Evolutionary conservation across 345 rosid genomes (phyloP).

Genomic region (thale cress (Arabidopsis thaliana)): DNA sequence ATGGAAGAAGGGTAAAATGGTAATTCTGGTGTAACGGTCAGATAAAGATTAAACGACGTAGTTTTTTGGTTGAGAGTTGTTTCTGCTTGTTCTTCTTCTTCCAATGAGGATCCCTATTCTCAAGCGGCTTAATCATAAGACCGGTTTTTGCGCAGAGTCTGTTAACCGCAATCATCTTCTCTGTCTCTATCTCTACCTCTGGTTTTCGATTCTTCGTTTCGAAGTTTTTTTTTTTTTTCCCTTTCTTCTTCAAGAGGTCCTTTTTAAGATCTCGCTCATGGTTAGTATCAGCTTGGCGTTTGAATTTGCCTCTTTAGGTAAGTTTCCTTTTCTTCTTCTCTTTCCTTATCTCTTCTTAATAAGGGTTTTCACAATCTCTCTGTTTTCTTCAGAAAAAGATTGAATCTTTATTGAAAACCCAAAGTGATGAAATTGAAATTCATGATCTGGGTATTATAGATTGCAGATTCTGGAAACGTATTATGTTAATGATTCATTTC

Average conservation of each 20-base stretch:
- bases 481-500: not conserved
- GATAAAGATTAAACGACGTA: not conserved
- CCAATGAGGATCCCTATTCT: slow-evolving; percentile 47
- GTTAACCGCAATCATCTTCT: slow-evolving; percentile 45
- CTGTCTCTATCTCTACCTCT: slow-evolving; percentile 50
- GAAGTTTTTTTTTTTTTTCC: not conserved
- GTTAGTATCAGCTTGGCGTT: slow-evolving; percentile 49
- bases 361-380: slow-evolving; percentile 36
- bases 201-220: slow-evolving; percentile 29
- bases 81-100: not conserved
- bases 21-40: not conserved
- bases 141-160: slow-evolving; percentile 42
- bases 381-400: slow-evolving; percentile 16
- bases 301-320: slow-evolving; percentile 43
- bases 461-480: not conserved
- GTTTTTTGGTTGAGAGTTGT: not conserved
- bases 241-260: slow-evolving; percentile 10
- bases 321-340: slow-evolving; percentile 28
- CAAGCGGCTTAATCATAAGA: slow-evolving; percentile 46
- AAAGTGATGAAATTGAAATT: not conserved
- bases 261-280: slow-evolving; percentile 43
- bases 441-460: slow-evolving; percentile 18
- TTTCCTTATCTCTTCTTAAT: no score
- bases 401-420: not conserved
- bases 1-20: slow-evolving; percentile 15